Evolutionary conservation across 1,284 basidiomycete genomes (phyloP).

Genomic region (Heterobasidion irregulare): DNA sequence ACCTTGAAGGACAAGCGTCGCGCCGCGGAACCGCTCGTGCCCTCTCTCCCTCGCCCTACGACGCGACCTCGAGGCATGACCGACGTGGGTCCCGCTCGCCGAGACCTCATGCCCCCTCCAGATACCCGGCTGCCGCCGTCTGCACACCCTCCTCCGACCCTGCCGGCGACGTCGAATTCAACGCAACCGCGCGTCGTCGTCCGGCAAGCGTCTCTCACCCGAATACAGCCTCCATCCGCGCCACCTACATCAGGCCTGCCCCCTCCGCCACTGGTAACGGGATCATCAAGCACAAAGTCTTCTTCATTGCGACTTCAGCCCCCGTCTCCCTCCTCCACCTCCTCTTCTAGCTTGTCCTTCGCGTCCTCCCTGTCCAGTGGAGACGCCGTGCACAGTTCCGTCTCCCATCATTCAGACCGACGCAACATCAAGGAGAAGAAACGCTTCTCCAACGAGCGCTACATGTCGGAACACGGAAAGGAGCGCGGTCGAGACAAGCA

Average conservation of each 20-base stretch:
- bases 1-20: conserved; percentile 12
- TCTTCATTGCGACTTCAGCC: background rate
- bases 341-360: conserved; percentile 33
- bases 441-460: background rate
- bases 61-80: conserved; percentile 46
- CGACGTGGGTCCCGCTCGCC: conserved; percentile 17
- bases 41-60: conserved; percentile 19
- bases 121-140: conserved; percentile 1
- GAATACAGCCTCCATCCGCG: conserved; percentile 7
- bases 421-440: conserved; percentile 7
- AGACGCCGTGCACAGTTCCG: conserved; percentile 16
- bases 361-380: conserved; percentile 27
- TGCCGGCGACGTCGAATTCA: conserved; percentile 4
- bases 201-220: conserved; percentile 12
- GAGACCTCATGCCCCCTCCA: background rate
- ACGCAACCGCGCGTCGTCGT: conserved; percentile 11
- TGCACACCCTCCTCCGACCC: background rate
- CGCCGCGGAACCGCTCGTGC: conserved; percentile 4
- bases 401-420: conserved; percentile 15
- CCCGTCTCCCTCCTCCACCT: conserved; percentile 4
- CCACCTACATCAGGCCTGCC: conserved; percentile 11
- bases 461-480: background rate
- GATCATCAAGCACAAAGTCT: background rate
- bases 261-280: conserved; percentile 5
- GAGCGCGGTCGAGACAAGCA: conserved; percentile 1